Evolutionary conservation across 352 stramenopile genomes (phyloP).

Genomic region (Elongisporangium undulatum): DNA sequence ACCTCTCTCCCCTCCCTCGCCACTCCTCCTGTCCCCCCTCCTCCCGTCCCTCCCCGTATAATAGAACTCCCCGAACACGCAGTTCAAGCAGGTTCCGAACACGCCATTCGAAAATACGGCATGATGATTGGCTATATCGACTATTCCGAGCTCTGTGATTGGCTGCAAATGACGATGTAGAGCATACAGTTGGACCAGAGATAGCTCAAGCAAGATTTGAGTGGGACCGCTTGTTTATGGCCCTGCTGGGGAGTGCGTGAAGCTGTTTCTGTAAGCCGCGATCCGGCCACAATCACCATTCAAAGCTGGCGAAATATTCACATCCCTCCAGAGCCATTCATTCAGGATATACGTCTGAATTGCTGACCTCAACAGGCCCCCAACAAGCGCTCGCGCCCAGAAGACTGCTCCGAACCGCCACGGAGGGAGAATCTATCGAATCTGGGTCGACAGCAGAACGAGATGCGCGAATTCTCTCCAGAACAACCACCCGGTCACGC

Average conservation of each 20-base stretch:
- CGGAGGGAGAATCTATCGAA: neutral
- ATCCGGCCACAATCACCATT: neutral
- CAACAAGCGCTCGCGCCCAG: neutral
- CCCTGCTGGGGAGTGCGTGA: neutral
- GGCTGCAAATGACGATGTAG: neutral
- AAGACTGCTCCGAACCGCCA: neutral
- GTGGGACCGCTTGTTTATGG: neutral
- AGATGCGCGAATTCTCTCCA: neutral
- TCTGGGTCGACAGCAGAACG: neutral
- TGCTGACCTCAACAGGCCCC: neutral
- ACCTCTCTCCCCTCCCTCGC: neutral
- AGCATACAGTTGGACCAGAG: neutral
- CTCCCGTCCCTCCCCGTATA: neutral
- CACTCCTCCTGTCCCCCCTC: neutral
- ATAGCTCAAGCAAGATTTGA: neutral
- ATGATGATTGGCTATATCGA: neutral
- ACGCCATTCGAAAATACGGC: neutral
- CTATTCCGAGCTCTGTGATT: neutral
- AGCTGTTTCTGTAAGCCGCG: neutral
- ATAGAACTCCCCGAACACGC: neutral
- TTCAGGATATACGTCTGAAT: neutral
- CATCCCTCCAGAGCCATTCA: neutral
- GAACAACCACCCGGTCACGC: neutral
- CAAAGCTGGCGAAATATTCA: neutral
- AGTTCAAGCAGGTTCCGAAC: neutral